Conservation (phyloP, 2,329 filamentous ascomycete genomes). For the Zasmidium citrigriseum region DNA sequence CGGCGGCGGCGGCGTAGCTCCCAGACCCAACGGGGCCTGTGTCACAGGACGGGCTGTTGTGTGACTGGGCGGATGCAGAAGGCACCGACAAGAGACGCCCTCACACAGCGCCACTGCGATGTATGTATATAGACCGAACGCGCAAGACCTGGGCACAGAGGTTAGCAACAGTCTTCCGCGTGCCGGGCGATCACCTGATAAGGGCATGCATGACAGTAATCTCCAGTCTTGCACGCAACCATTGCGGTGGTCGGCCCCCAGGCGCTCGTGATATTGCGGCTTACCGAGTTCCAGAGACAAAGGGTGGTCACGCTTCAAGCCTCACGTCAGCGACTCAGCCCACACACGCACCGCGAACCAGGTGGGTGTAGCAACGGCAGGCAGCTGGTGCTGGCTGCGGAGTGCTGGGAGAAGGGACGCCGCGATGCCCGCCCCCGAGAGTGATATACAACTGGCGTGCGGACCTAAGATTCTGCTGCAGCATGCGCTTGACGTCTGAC, state of each 20-base stretch:
- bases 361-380: not conserved
- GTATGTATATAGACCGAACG: constrained; percentile 2
- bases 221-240: not conserved
- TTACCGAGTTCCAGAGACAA: not conserved
- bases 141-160: constrained; percentile 7
- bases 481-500: not conserved
- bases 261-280: not conserved
- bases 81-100: constrained; percentile 9
- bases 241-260: constrained; percentile 4
- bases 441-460: not conserved
- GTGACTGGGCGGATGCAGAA: constrained; percentile 16
- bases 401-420: not conserved
- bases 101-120: constrained; percentile 6
- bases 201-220: constrained; percentile 1
- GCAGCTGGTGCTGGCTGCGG: not conserved
- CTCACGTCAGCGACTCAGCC: not conserved
- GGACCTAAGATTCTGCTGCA: not conserved
- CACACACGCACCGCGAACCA: no score
- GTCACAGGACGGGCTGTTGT: constrained; percentile 16
- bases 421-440: not conserved
- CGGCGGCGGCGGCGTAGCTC: constrained; percentile 15
- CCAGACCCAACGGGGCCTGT: constrained; percentile 7
- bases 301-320: not conserved
- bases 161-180: constrained; percentile 5
- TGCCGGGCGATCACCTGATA: constrained; percentile 15